A percentile compares a stretch with the other conserved stretches of the same genome.
phyloP scores from a whole-genome alignment of 2,329 filamentous ascomycete species.

The Penicillium fuscoglaucum region DNA sequence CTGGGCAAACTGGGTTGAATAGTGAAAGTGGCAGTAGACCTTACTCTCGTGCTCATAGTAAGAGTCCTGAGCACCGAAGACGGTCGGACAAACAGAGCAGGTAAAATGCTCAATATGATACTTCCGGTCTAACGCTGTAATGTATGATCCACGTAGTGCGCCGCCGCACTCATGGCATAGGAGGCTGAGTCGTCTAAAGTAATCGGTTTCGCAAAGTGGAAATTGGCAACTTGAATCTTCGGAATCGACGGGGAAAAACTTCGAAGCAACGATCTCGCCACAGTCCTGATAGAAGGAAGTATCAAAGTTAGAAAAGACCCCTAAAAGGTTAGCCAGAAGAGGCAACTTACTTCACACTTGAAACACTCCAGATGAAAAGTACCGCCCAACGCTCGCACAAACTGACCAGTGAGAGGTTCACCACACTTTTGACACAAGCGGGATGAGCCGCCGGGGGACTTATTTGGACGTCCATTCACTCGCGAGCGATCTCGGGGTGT shows the following conservation, averaged over 20 bases:
- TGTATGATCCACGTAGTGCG: conserved; percentile 92
- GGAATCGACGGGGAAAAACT: conserved; percentile 96
- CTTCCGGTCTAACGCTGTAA: conserved; percentile 94
- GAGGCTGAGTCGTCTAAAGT: conserved; percentile 87
- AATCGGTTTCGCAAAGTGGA: conserved; percentile 95
- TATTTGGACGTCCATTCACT: conserved; percentile 39
- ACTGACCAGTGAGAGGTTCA: conserved; percentile 86
- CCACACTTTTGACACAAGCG: conserved; percentile 81
- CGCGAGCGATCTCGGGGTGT: conserved; percentile 39
- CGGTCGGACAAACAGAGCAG: conserved; percentile 91
- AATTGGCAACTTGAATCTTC: conserved; percentile 81
- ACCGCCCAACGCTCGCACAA: conserved; percentile 87
- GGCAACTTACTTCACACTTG: conserved; percentile 77
- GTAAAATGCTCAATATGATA: conserved; percentile 99
- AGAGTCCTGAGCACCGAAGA: conserved; percentile 97
- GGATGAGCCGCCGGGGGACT: conserved; percentile 39
- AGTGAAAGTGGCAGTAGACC: conserved; percentile 98
- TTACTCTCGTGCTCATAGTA: conserved; percentile 98
- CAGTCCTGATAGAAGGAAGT: conserved; percentile 68
- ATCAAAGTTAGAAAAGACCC: conserved; percentile 22
- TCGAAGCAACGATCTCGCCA: conserved; percentile 93
- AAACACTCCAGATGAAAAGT: conserved; percentile 98
- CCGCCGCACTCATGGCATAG: conserved; percentile 91
- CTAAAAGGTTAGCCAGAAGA: neutral
- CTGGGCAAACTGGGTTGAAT: conserved; percentile 95